Evolutionary conservation across 495 filamentous ascomycete species (phyloP).

Genomic region (Aspergillus taichungensis): DNA sequence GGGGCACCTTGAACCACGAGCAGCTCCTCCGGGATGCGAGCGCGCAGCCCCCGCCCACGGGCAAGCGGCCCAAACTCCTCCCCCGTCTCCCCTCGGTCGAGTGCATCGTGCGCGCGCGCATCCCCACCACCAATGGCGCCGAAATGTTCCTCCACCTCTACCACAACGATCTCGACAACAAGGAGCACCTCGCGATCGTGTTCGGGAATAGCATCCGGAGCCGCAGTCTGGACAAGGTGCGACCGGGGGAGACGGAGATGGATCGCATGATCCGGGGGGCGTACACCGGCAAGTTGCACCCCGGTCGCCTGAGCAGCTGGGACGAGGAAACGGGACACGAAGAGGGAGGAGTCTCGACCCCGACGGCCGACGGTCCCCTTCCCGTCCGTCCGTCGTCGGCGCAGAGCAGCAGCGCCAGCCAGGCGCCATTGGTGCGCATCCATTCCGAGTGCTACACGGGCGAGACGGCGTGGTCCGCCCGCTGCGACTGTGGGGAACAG

Average conservation of each 20-base stretch:
- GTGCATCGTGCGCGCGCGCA: constrained; percentile 76
- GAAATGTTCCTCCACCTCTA: constrained; percentile 98
- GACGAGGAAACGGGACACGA: constrained; percentile 29
- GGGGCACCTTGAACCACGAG: constrained; percentile 49
- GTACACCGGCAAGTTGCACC: constrained; percentile 80
- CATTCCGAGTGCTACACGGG: constrained; percentile 99
- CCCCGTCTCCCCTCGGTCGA: constrained; percentile 62
- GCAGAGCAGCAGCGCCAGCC: constrained; percentile 14
- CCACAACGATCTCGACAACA: constrained; percentile 82
- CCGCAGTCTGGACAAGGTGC: constrained; percentile 64
- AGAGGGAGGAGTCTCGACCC: neutral
- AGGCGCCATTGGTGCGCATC: constrained; percentile 75
- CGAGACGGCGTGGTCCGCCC: constrained; percentile 94
- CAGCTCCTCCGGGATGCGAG: constrained; percentile 27
- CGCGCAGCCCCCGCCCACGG: constrained; percentile 17
- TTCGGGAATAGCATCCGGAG: constrained; percentile 82
- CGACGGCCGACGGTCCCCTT: constrained; percentile 3
- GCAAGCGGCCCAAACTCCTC: constrained; percentile 57
- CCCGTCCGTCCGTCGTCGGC: neutral
- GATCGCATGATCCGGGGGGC: constrained; percentile 93
- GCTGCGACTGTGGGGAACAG: constrained; percentile 97
- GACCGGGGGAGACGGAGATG: constrained; percentile 87
- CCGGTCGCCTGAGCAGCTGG: constrained; percentile 68
- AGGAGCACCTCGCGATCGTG: constrained; percentile 97
- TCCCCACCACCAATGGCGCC: constrained; percentile 77